These are phyloP conservation scores for Takashimella koratensis DNA, from an alignment of 1,284 basidiomycete genomes.

Conservation along the genomic window DNA sequence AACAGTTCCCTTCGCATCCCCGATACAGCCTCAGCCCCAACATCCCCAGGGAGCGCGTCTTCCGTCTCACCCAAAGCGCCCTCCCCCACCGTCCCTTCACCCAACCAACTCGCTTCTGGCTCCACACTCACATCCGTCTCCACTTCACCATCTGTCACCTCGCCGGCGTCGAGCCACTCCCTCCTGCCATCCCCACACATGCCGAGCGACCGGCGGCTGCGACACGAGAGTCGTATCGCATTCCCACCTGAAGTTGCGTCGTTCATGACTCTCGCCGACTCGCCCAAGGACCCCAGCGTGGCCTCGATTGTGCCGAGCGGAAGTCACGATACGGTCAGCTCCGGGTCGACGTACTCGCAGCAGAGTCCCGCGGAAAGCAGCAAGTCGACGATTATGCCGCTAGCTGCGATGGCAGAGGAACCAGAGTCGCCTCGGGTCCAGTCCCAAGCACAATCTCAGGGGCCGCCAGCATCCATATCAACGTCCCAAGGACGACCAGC, in stretches of 20 bases:
- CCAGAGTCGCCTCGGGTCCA: background rate
- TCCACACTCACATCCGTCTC: conserved; percentile 1
- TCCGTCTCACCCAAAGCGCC: background rate
- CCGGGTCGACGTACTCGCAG: background rate
- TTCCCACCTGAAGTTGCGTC: conserved; percentile 45
- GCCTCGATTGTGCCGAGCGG: background rate
- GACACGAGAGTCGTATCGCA: conserved; percentile 38
- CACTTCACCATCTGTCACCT: conserved; percentile 5
- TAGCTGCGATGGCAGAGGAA: background rate
- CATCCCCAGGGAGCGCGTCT: conserved; percentile 6
- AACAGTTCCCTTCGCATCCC: conserved; percentile 13
- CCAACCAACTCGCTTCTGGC: background rate
- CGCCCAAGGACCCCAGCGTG: conserved; percentile 16
- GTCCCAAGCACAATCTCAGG: too few species aligned
- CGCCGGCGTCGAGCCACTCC: conserved; percentile 4
- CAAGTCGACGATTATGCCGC: background rate
- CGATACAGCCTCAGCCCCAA: conserved; percentile 4
- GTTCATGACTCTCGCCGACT: conserved; percentile 40
- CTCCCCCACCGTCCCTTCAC: background rate
- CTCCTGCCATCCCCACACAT: conserved; percentile 37
- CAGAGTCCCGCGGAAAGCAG: background rate
- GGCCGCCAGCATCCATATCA: too few species aligned
- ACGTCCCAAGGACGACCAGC: background rate
- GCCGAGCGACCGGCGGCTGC: conserved; percentile 23
- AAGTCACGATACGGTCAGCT: background rate